Base-by-base conservation (phyloP, 2,329 filamentous ascomycete species). In the Neocatenulostroma microsporum region DNA sequence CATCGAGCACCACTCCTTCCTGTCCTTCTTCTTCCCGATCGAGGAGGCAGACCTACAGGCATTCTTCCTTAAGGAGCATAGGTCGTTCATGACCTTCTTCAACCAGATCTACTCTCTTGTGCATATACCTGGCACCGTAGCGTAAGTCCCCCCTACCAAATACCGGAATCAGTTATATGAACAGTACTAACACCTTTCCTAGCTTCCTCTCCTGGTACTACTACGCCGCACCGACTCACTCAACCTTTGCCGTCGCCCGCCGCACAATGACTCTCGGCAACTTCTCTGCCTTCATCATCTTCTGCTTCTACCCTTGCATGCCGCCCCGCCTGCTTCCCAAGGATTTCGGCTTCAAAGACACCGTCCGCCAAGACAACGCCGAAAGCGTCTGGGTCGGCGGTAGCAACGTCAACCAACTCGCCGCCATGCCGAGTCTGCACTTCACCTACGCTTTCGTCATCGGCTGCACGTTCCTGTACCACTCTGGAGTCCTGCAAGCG, bases 191-290 rank as follows among this genome's bases (percentile, higher is more conserved):
- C 6, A 12, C 28, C n/a, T n/a, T n/a, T 20, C 24, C 30, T 27
- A 76, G 74, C 37, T 79, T 78, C 54, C 72, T 79, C 35, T 74
- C 70, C 28, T 80, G 73, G 69, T 79, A 76, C 56, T 80, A 78
- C 57, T 74, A 73, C 53, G 67, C 70, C 27, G 73, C 75, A 3
- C 69, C 70, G 3, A 68, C 62, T 1, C 65, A 69, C 51, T 51
- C 60, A 20, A 63, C 61, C 14, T 68, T 67, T 43, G 58, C 65
- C 26, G 49, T 57, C 24, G 63, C 58, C 30, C 64, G 65, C 38
- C 63, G 65, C 11, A 68, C 65, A 21, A 61, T 68, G 53, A 67
- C 63, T 5, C 58, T 74, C 15, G 70, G 69, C 41, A 74, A 74
- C 53, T 67, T 74, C 49, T 56, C 68, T 46, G 67, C 70, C 31